Evolutionary conservation across 257 asterid species (phyloP), one percentile per base, ranked within the genome.

Genomic region (Solanum lycopersicoides): DNA sequence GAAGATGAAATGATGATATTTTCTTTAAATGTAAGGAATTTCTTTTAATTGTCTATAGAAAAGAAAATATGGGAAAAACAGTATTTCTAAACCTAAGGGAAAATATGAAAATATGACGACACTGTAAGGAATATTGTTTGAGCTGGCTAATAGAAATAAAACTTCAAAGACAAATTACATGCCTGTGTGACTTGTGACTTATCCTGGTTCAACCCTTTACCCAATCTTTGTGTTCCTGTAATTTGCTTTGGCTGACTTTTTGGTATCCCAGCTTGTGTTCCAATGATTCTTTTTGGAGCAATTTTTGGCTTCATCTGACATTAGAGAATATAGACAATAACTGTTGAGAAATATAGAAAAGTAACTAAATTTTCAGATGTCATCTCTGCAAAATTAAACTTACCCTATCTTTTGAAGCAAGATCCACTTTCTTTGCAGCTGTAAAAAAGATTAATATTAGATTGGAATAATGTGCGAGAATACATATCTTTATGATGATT

Each of bases 161-260:
- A 80, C 28, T 80, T 80, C 37, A 10, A 80, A 80, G 85, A 50
- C 68, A 80, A 80, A 80, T 12, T 47, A 35, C 94, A 87, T 88
- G 91, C 92, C 89, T 89, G 90, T 83, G 84, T 90, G 86, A 88
- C 92, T 92, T 91, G 93, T 89, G 94, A 83, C 84, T 69, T 91
- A 86, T 90, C 96, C 86, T 80, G 94, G 90, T 95, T 94, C 83
- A 88, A 83, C 39, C 90, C 83, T 88, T 88, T 94, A 86, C 89
- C 92, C 28, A 92, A 80, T 88, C 93, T 94, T 84, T 88, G 92
- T 88, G 86, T 90, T 89, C 88, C 92, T n/a, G 86, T 87, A 89
- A 86, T 89, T 88, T 91, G 95, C 71, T 93, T 94, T 86, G 94
- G 92, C 85, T 89, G 96, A 87, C 90, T 59, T 91, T 90, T 96